A percentile compares a stretch with the other conserved stretches of the same genome.
Conservation (phyloP, 768 basidiomycete species). For the Strobilomyces confusus region DNA sequence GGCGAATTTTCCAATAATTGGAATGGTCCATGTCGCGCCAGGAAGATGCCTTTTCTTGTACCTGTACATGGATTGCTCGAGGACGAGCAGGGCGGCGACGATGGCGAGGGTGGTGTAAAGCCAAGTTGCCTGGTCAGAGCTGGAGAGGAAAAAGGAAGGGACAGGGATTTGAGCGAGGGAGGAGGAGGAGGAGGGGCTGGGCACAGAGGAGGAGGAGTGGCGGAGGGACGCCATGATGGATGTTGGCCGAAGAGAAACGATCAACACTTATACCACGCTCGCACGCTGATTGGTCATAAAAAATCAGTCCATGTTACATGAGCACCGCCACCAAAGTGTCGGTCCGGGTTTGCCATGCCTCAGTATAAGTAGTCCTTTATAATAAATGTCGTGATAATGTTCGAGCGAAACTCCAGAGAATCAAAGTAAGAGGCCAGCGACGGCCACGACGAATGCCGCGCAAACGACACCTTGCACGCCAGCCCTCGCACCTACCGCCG, state of each 20-base stretch:
- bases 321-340: conserved; percentile 12
- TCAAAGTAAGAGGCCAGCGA: conserved; percentile 10
- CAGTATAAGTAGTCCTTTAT: not conserved
- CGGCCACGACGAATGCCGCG: not conserved
- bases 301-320: conserved; percentile 20
- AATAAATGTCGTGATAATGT: not conserved
- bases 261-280: conserved; percentile 4
- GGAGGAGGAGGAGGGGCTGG: conserved; percentile 42
- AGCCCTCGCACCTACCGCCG: not conserved
- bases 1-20: conserved; percentile 94
- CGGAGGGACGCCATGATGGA: conserved; percentile 33
- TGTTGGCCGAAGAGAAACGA: not conserved
- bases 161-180: conserved; percentile 43
- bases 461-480: conserved; percentile 10
- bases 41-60: conserved; percentile 87
- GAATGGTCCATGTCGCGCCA: conserved; percentile 89
- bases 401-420: not conserved
- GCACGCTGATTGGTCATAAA: conserved; percentile 20
- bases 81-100: conserved; percentile 66
- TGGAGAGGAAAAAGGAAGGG: conserved; percentile 41
- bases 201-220: conserved; percentile 31
- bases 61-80: conserved; percentile 88
- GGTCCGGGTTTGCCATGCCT: too few species aligned
- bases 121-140: conserved; percentile 39
- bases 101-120: conserved; percentile 67